phyloP scores from a whole-genome alignment of 495 filamentous ascomycete species.

The Endocarpon pusillum region DNA sequence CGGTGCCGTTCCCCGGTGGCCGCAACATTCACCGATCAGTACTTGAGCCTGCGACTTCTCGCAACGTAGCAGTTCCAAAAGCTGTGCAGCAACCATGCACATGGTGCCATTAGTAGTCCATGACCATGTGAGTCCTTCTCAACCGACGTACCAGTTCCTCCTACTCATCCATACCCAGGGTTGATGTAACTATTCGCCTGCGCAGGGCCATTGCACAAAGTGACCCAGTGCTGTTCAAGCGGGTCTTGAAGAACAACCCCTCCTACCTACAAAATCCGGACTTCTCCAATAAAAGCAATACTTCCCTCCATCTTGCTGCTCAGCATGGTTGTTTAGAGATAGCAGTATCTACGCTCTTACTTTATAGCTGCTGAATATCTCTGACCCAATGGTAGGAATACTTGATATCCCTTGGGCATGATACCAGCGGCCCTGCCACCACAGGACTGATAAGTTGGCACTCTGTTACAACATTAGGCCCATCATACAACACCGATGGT shows the following conservation, averaged over 20 bases:
- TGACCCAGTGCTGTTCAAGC: conserved; percentile 51
- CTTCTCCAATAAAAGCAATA: conserved; percentile 41
- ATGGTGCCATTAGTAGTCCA: too few species aligned
- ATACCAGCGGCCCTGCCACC: conserved; percentile 13
- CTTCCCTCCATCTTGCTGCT: conserved; percentile 60
- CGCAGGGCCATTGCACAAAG: conserved; percentile 56
- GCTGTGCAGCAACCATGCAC: too few species aligned
- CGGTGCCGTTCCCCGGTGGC: too few species aligned
- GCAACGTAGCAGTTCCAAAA: too few species aligned
- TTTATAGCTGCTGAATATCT: neutral
- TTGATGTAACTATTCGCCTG: conserved; percentile 44
- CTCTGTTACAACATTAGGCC: conserved; percentile 26
- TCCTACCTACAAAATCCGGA: conserved; percentile 56
- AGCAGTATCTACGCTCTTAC: conserved; percentile 19
- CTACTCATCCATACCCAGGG: too few species aligned
- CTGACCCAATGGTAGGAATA: conserved; percentile 10
- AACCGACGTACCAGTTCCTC: too few species aligned
- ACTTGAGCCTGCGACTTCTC: too few species aligned
- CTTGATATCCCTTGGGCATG: conserved; percentile 39
- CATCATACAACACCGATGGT: conserved; percentile 51
- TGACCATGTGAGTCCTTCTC: too few species aligned
- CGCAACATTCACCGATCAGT: too few species aligned
- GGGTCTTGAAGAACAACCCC: conserved; percentile 55
- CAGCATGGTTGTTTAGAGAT: conserved; percentile 48
- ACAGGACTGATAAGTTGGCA: conserved; percentile 14